phyloP scores from a whole-genome alignment of 768 basidiomycete species.

The Phlebiopsis flavidoalba region DNA sequence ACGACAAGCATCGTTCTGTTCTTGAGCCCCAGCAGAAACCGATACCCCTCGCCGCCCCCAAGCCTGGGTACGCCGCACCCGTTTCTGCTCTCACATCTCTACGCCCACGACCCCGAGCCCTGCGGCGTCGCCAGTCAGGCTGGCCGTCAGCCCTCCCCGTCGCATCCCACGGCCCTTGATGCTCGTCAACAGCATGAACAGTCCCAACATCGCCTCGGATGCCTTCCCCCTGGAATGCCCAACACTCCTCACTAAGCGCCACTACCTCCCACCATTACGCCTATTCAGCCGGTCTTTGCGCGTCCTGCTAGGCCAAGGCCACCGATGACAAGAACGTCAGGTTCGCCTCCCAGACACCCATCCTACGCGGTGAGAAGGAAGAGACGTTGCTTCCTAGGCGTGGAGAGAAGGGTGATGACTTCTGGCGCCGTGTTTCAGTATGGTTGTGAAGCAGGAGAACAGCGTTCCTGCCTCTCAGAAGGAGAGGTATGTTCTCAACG shows the following conservation, averaged over 20 bases:
- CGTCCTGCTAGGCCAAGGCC: constrained; percentile 48
- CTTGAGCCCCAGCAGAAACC: constrained; percentile 13
- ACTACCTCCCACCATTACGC: constrained; percentile 69
- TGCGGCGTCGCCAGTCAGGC: constrained; percentile 32
- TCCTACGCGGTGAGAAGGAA: constrained; percentile 66
- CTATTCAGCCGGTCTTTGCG: constrained; percentile 74
- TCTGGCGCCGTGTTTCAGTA: constrained; percentile 85
- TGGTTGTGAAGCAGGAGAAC: constrained; percentile 68
- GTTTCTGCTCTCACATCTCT: constrained; percentile 53
- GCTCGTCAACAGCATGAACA: constrained; percentile 19
- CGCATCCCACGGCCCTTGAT: constrained; percentile 13
- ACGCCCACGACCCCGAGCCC: constrained; percentile 38
- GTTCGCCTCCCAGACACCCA: constrained; percentile 43
- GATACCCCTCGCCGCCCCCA: constrained; percentile 58
- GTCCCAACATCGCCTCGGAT: constrained; percentile 27
- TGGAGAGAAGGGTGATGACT: constrained; percentile 75
- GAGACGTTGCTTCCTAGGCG: constrained; percentile 61
- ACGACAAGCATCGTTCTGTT: constrained; percentile 20
- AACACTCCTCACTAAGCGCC: constrained; percentile 68
- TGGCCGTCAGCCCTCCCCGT: constrained; percentile 21
- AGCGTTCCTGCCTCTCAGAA: constrained; percentile 35
- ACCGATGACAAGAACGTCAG: constrained; percentile 37
- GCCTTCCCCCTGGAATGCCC: constrained; percentile 34
- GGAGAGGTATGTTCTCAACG: constrained; percentile 30
- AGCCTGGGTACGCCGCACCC: constrained; percentile 70